A percentile compares a stretch with the other conserved stretches of the same genome.
Evolutionary conservation across 768 basidiomycete species (phyloP).

Genomic region (Strobilomyces dryophilus): DNA sequence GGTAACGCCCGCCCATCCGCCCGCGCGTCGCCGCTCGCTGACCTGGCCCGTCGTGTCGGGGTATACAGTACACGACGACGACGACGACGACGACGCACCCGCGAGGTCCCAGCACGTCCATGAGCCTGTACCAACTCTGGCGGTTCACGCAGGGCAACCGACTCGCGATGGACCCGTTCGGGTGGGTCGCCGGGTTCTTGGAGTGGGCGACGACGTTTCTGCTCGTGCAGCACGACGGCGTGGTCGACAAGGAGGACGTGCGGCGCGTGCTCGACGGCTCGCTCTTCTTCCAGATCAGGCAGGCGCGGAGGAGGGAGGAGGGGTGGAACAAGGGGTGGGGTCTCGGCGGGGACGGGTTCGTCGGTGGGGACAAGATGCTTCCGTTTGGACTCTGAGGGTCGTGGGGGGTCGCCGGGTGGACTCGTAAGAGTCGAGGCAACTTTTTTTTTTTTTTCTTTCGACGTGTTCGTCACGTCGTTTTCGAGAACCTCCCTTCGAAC

Average conservation of each 20-base stretch:
- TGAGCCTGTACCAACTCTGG: constrained; percentile 32
- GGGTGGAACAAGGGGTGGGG: constrained; percentile 32
- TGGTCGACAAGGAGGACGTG: constrained; percentile 40
- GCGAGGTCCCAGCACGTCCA: constrained; percentile 14
- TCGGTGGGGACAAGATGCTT: constrained; percentile 28
- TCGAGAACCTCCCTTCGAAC: too few species aligned
- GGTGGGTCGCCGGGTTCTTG: constrained; percentile 33
- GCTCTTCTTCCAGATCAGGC: constrained; percentile 32
- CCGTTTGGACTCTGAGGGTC: constrained; percentile 23
- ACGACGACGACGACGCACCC: constrained; percentile 1
- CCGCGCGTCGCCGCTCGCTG: not conserved
- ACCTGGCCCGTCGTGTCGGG: not conserved
- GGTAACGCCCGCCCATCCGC: constrained; percentile 17
- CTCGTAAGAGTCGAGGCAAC: not conserved
- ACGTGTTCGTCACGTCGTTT: too few species aligned
- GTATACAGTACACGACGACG: constrained; percentile 14
- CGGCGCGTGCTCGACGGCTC: constrained; percentile 40
- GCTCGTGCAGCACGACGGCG: constrained; percentile 37
- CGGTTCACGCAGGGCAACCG: constrained; percentile 28
- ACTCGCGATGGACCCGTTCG: constrained; percentile 35
- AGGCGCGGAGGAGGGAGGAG: constrained; percentile 13
- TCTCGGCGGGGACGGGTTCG: constrained; percentile 29
- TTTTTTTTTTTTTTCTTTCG: too few species aligned
- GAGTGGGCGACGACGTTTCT: constrained; percentile 39
- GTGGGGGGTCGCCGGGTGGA: not conserved